phyloP scores from a whole-genome alignment of 2,329 filamentous ascomycete species.

The Ophiobolus disseminans region DNA sequence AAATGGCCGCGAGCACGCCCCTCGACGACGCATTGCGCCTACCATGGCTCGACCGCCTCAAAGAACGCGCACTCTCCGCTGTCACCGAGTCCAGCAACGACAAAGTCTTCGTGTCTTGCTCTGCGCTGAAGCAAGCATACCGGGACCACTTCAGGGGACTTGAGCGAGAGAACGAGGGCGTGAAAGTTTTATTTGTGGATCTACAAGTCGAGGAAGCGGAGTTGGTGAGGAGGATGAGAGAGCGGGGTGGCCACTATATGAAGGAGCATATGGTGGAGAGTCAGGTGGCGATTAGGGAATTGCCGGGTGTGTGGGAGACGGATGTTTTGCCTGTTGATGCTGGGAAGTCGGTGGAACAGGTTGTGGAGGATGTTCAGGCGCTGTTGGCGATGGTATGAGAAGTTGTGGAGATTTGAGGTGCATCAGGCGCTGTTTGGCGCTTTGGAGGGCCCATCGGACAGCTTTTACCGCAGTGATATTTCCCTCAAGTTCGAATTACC shows the following conservation, averaged over 20 bases:
- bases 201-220: slow-evolving; percentile 43
- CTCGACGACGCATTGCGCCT: slow-evolving; percentile 44
- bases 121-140: slow-evolving; percentile 47
- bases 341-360: slow-evolving; percentile 7
- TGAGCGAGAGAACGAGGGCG: slow-evolving; percentile 14
- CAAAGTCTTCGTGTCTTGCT: slow-evolving; percentile 50
- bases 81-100: slow-evolving; percentile 14
- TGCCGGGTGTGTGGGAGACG: slow-evolving; percentile 33
- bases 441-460: no score
- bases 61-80: slow-evolving; percentile 25
- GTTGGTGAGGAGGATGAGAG: slow-evolving; percentile 34
- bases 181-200: slow-evolving; percentile 45
- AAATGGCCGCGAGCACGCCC: slow-evolving; percentile 40
- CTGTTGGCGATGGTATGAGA: slow-evolving; percentile 37
- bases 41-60: slow-evolving; percentile 25
- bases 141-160: slow-evolving; percentile 40
- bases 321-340: slow-evolving; percentile 47
- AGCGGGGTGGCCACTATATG: slow-evolving; percentile 49
- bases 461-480: no score
- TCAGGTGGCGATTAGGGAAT: slow-evolving; percentile 45
- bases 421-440: neutral
- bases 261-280: slow-evolving; percentile 44
- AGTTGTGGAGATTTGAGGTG: neutral
- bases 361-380: slow-evolving; percentile 14
- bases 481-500: no score